phyloP scores from a whole-genome alignment of 2,329 filamentous ascomycete species.

The Dactylella cylindrospora region DNA sequence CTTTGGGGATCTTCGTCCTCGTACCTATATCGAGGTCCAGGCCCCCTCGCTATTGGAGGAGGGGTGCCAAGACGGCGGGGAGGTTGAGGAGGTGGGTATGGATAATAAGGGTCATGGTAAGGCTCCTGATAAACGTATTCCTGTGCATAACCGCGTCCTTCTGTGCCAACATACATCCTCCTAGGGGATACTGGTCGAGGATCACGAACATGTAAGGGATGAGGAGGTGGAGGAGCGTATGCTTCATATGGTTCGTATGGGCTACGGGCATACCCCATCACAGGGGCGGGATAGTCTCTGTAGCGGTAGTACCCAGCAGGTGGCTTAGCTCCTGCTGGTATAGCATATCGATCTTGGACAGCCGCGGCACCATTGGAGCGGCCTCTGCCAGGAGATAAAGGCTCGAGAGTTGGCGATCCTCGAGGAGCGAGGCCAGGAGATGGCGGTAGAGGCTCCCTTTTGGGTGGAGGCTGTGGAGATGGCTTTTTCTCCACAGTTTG shows the following conservation, averaged over 20 bases:
- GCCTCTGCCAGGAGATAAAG: slow-evolving; percentile 28
- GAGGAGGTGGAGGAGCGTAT: slow-evolving; percentile 21
- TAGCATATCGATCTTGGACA: slow-evolving; percentile 21
- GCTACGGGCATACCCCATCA: slow-evolving; percentile 28
- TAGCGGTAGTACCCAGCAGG: slow-evolving; percentile 33
- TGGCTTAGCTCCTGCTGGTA: slow-evolving; percentile 9
- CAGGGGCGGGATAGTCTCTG: slow-evolving; percentile 28
- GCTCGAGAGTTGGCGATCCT: slow-evolving; percentile 29
- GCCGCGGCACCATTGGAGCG: slow-evolving; percentile 18
- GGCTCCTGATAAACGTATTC: slow-evolving; percentile 38
- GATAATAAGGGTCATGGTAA: slow-evolving; percentile 36
- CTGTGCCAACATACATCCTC: slow-evolving; percentile 23
- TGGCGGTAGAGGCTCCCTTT: slow-evolving; percentile 31
- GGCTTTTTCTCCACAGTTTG: slow-evolving; percentile 11
- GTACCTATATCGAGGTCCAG: slow-evolving; percentile 22
- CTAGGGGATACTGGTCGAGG: slow-evolving; percentile 23
- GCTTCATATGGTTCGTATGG: slow-evolving; percentile 31
- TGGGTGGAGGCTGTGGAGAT: slow-evolving; percentile 10
- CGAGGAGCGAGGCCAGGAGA: slow-evolving; percentile 34
- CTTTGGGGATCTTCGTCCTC: slow-evolving; percentile 30
- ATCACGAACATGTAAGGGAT: slow-evolving; percentile 14
- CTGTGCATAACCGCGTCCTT: slow-evolving; percentile 30
- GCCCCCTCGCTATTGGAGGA: slow-evolving; percentile 1
- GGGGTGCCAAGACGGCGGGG: slow-evolving; percentile 16
- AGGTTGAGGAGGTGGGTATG: slow-evolving; percentile 21